Conservation (phyloP, 768 basidiomycete genomes). For the Termitomyces sp. region DNA sequence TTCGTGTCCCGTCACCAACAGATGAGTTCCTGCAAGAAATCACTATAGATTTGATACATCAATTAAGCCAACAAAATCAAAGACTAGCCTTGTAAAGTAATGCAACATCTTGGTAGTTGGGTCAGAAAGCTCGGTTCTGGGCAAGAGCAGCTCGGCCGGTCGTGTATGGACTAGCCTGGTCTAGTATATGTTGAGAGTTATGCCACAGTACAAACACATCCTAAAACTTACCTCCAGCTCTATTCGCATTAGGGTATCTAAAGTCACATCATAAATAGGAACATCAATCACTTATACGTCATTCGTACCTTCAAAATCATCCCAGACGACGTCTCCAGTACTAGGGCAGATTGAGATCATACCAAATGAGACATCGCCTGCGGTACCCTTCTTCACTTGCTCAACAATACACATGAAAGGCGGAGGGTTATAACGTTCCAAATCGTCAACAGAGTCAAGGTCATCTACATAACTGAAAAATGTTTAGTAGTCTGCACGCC, state of each 20-base stretch:
- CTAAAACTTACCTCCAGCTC: conserved; percentile 71
- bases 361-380: conserved; percentile 46
- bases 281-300: background rate
- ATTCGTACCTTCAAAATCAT: conserved; percentile 74
- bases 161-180: conserved; percentile 82
- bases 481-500: background rate
- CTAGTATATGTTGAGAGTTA: conserved; percentile 27
- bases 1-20: conserved; percentile 42
- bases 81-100: conserved; percentile 58
- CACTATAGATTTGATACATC: conserved; percentile 1
- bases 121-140: conserved; percentile 50
- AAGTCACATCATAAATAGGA: background rate
- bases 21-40: conserved; percentile 27
- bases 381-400: conserved; percentile 30
- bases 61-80: too few species aligned
- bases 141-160: conserved; percentile 77
- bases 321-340: conserved; percentile 92
- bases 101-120: conserved; percentile 71
- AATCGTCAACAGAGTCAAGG: conserved; percentile 61
- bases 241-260: conserved; percentile 78
- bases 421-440: conserved; percentile 51
- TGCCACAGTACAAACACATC: background rate
- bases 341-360: conserved; percentile 78
- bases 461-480: conserved; percentile 72
- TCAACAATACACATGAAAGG: conserved; percentile 72